These are phyloP conservation scores for Ogataea minuta DNA, from an alignment of 805 yeast species.

Conservation along the genomic window DNA sequence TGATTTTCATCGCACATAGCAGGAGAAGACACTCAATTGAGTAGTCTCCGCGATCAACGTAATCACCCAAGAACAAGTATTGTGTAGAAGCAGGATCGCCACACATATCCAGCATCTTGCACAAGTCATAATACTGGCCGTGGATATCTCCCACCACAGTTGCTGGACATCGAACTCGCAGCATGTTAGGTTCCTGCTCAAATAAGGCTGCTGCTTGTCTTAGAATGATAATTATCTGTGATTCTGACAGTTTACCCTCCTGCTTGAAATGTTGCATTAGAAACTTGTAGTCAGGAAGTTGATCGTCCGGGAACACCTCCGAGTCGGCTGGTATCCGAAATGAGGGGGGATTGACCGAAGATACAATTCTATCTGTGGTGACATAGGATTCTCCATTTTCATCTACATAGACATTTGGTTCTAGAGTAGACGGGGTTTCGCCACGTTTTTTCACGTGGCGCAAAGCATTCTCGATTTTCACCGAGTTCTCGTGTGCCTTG, in stretches of 20 bases:
- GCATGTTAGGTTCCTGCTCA: conserved; percentile 70
- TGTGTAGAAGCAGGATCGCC: conserved; percentile 78
- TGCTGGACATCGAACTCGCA: conserved; percentile 84
- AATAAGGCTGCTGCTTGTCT: conserved; percentile 60
- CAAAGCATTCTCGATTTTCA: conserved; percentile 64
- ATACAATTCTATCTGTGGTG: conserved; percentile 57
- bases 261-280: conserved; percentile 68
- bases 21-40: conserved; percentile 81
- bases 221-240: conserved; percentile 68
- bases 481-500: conserved; percentile 42
- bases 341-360: conserved; percentile 63
- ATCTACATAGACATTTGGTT: conserved; percentile 46
- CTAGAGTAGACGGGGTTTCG: conserved; percentile 13
- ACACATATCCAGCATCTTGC: conserved; percentile 88
- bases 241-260: conserved; percentile 77
- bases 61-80: conserved; percentile 88
- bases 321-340: conserved; percentile 60
- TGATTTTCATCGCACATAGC: conserved; percentile 75
- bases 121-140: conserved; percentile 91
- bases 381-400: conserved; percentile 57
- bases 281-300: conserved; percentile 70
- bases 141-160: conserved; percentile 96
- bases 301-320: conserved; percentile 59
- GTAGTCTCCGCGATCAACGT: conserved; percentile 93
- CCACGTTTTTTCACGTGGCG: conserved; percentile 53